A percentile compares a stretch with the other conserved stretches of the same genome.
phyloP scores from a whole-genome alignment of 139 green algal species.

The Chlorella sorokiniana region DNA sequence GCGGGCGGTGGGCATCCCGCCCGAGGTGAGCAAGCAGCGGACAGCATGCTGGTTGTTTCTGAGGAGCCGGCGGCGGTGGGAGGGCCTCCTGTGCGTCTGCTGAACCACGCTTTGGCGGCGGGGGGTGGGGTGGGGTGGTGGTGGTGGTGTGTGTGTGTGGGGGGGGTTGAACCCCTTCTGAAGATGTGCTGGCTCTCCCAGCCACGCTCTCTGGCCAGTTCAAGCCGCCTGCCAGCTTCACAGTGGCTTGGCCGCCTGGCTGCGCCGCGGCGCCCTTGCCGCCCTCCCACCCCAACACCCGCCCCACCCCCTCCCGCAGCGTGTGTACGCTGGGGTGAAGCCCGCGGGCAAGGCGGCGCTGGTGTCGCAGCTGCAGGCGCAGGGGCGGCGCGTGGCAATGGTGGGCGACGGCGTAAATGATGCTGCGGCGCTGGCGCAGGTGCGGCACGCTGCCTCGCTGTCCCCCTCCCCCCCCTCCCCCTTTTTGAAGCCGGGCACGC shows the following conservation, averaged over 20 bases:
- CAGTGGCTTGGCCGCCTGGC: not conserved
- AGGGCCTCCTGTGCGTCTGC: too few species aligned
- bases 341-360: conserved; percentile 69
- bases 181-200: not conserved
- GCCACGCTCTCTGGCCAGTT: not conserved
- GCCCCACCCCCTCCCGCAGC: conserved; percentile 7
- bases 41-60: too few species aligned
- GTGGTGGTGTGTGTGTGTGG: not conserved
- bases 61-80: too few species aligned
- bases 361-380: conserved; percentile 61
- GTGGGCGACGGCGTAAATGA: conserved; percentile 94
- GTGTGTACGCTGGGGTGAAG: conserved; percentile 71
- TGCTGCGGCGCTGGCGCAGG: conserved; percentile 79
- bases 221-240: too few species aligned
- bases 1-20: conserved; percentile 63
- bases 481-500: too few species aligned
- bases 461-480: too few species aligned
- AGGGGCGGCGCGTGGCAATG: conserved; percentile 79
- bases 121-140: too few species aligned
- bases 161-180: not conserved
- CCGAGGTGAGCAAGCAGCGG: not conserved
- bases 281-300: not conserved
- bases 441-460: not conserved
- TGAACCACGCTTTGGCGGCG: too few species aligned
- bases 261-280: too few species aligned